These are phyloP conservation scores for Mycena belliarum DNA, from an alignment of 768 basidiomycete species.

Conservation along the genomic window DNA sequence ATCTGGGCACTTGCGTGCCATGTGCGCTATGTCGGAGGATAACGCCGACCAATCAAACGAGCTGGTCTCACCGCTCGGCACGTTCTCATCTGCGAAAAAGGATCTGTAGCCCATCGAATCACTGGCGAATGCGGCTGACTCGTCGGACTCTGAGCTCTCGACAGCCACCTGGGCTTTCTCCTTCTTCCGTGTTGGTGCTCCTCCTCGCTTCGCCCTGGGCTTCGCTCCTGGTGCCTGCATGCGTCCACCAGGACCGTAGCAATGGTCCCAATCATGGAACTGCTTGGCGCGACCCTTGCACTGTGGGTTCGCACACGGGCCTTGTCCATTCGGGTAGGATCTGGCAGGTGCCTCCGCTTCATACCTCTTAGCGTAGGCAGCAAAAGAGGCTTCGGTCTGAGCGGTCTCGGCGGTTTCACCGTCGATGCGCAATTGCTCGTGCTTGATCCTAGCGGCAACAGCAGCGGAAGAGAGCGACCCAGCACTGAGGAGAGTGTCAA, in stretches of 20 bases:
- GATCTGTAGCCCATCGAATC: background rate
- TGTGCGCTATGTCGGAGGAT: too few relatives aligned
- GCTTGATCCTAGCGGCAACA: background rate
- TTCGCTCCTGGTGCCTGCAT: background rate
- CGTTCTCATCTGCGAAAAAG: background rate
- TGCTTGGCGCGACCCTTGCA: slow-evolving; percentile 1
- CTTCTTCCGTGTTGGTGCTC: background rate
- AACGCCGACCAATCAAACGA: background rate
- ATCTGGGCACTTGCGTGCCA: too few relatives aligned
- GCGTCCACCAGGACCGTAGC: background rate
- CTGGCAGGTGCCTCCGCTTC: background rate
- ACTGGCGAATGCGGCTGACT: background rate
- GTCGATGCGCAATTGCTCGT: slow-evolving; percentile 4
- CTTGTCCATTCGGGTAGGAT: background rate
- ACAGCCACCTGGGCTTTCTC: background rate
- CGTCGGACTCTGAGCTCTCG: background rate
- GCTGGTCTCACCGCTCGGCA: background rate
- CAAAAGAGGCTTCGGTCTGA: background rate
- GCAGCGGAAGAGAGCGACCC: background rate
- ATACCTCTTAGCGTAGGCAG: background rate
- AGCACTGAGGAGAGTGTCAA: slow-evolving; percentile 1
- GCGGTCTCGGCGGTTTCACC: background rate
- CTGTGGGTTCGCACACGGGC: slow-evolving; percentile 3
- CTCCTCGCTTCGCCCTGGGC: background rate
- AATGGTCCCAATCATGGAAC: slow-evolving; percentile 9